Evolutionary conservation across 108 stramenopile species (phyloP).

Genomic region (Cyclotella atomus): DNA sequence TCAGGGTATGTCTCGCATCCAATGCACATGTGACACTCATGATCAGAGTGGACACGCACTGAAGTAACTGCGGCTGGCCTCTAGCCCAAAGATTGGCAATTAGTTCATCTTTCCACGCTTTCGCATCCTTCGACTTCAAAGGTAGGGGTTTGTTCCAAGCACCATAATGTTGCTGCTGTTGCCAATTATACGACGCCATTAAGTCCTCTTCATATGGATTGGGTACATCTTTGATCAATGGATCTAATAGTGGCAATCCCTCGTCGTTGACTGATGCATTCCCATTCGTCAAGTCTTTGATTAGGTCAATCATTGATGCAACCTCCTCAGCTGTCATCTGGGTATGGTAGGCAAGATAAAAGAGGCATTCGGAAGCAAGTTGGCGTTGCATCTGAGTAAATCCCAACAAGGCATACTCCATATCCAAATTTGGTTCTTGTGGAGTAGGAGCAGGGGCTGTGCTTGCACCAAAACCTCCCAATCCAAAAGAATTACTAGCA

Average conservation of each 20-base stretch:
- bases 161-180: slow-evolving; percentile 22
- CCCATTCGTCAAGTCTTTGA: slow-evolving; percentile 66
- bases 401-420: slow-evolving; percentile 54
- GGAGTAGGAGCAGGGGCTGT: not conserved
- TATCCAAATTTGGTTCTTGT: slow-evolving; percentile 12
- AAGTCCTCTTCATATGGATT: slow-evolving; percentile 47
- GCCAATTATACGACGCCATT: slow-evolving; percentile 14
- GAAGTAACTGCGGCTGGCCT: slow-evolving; percentile 66
- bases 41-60: slow-evolving; percentile 57
- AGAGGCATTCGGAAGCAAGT: slow-evolving; percentile 67
- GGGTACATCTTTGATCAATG: slow-evolving; percentile 66
- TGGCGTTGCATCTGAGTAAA: slow-evolving; percentile 69
- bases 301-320: slow-evolving; percentile 63
- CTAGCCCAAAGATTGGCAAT: slow-evolving; percentile 50
- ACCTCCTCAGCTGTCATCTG: slow-evolving; percentile 70
- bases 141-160: slow-evolving; percentile 30
- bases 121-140: slow-evolving; percentile 53
- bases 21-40: slow-evolving; percentile 70
- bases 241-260: slow-evolving; percentile 63
- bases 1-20: slow-evolving; percentile 61
- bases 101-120: slow-evolving; percentile 72
- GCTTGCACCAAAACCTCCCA: slow-evolving; percentile 7
- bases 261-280: slow-evolving; percentile 11
- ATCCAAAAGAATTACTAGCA: not conserved
- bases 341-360: slow-evolving; percentile 80